phyloP scores from a whole-genome alignment of 208 protist species.

The Endotrypanum monterogeii region DNA sequence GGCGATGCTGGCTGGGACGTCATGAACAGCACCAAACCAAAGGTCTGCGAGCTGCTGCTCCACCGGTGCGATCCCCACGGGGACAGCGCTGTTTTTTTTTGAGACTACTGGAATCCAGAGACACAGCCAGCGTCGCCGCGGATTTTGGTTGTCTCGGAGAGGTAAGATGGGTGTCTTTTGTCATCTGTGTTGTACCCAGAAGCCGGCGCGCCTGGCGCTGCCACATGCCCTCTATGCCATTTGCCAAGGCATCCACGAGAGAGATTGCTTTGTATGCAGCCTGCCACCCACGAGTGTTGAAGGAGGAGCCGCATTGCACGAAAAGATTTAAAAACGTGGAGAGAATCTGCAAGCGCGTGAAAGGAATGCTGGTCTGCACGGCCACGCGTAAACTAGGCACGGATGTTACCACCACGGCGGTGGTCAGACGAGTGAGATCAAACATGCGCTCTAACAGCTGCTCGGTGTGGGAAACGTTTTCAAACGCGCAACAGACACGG shows the following conservation, averaged over 20 bases:
- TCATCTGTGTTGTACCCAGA: background rate
- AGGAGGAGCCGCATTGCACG: constrained; percentile 55
- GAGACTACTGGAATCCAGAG: background rate
- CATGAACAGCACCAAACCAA: constrained; percentile 73
- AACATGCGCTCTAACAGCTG: constrained; percentile 67
- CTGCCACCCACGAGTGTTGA: constrained; percentile 68
- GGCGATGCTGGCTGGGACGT: constrained; percentile 52
- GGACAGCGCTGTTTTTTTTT: background rate
- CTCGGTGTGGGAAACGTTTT: constrained; percentile 66
- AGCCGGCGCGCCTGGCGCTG: constrained; percentile 40
- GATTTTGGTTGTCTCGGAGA: background rate
- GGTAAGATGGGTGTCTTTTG: constrained; percentile 16
- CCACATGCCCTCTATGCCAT: constrained; percentile 82
- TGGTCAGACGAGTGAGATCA: constrained; percentile 58
- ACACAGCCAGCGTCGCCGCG: background rate
- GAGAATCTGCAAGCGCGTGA: constrained; percentile 65
- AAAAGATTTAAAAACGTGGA: constrained; percentile 69
- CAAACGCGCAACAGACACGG: constrained; percentile 77
- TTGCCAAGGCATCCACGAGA: constrained; percentile 74
- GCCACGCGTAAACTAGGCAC: constrained; percentile 33
- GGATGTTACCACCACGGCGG: constrained; percentile 42
- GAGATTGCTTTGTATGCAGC: constrained; percentile 72
- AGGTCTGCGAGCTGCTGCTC: constrained; percentile 40
- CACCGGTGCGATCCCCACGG: background rate
- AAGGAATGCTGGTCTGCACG: constrained; percentile 44